A percentile compares a stretch with the other conserved stretches of the same genome.
These are phyloP conservation scores for Fistulifera pelliculosa DNA, from an alignment of 108 stramenopile genomes.

Conservation along the genomic window DNA sequence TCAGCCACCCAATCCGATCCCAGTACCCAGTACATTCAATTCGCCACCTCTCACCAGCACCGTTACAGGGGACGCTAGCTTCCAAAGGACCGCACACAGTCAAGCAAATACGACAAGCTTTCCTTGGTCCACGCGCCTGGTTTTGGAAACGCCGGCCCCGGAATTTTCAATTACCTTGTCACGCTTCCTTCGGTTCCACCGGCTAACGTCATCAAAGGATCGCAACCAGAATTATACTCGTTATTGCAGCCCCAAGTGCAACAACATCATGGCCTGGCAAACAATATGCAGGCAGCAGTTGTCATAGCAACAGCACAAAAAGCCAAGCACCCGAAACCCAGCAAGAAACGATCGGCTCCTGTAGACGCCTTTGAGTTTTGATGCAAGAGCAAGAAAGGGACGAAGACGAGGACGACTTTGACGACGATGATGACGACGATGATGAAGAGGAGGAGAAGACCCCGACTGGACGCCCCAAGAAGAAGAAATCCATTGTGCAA, in stretches of 20 bases:
- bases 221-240: no score
- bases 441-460: neutral
- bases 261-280: neutral
- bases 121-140: neutral
- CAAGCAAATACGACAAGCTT: no score
- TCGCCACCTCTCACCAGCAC: no score
- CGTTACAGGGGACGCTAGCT: no score
- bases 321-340: constrained; percentile 2
- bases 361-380: no score
- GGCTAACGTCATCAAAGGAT: neutral
- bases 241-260: no score
- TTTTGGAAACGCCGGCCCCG: neutral
- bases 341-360: neutral
- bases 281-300: neutral
- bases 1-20: no score
- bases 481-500: constrained; percentile 6
- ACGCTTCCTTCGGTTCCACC: neutral
- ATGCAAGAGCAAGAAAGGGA: neutral
- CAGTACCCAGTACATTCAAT: no score
- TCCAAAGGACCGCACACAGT: no score
- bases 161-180: neutral
- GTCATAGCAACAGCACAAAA: constrained; percentile 3
- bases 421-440: no score
- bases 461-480: no score
- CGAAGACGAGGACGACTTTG: neutral